A percentile compares a stretch with the other conserved stretches of the same genome.
Conservation (phyloP, 768 basidiomycete species). For the Tremella mesenterica region DNA sequence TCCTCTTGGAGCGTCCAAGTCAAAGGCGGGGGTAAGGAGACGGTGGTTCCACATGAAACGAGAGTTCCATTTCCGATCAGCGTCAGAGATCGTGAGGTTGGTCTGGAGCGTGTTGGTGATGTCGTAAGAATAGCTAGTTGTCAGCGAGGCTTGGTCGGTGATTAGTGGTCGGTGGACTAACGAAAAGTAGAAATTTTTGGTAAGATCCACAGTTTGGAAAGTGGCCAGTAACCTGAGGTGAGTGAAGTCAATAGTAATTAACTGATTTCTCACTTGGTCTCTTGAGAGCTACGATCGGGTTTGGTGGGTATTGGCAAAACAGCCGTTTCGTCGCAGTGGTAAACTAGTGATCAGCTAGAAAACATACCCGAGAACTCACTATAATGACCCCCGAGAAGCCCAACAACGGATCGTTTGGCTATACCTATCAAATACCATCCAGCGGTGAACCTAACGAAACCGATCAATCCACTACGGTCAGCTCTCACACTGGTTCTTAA, state of each 20-base stretch:
- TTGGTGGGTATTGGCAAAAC: slow-evolving; percentile 71
- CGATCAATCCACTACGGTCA: slow-evolving; percentile 44
- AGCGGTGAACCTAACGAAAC: slow-evolving; percentile 87
- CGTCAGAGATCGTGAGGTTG: slow-evolving; percentile 56
- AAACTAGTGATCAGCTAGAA: slow-evolving; percentile 48
- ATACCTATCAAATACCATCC: slow-evolving; percentile 94
- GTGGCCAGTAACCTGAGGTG: slow-evolving; percentile 60
- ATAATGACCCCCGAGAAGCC: slow-evolving; percentile 88
- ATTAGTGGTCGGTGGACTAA: slow-evolving; percentile 35
- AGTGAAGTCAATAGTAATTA: background rate
- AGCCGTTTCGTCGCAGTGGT: slow-evolving; percentile 87
- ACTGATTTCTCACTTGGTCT: slow-evolving; percentile 52
- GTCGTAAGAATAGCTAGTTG: slow-evolving; percentile 72
- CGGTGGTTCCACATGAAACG: slow-evolving; percentile 93
- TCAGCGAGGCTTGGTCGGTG: background rate
- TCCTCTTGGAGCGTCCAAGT: slow-evolving; percentile 40
- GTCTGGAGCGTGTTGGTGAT: slow-evolving; percentile 90
- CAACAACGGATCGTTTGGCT: slow-evolving; percentile 81
- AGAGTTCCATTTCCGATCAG: slow-evolving; percentile 58
- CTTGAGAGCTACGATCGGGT: slow-evolving; percentile 77
- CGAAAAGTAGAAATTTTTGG: slow-evolving; percentile 99
- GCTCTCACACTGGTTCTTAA: background rate
- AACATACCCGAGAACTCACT: slow-evolving; percentile 28
- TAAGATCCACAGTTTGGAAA: slow-evolving; percentile 94
- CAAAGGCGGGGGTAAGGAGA: slow-evolving; percentile 65